A percentile compares a stretch with the other conserved stretches of the same genome.
Conservation (phyloP, 805 yeast species). For the Starmera amethionina region DNA sequence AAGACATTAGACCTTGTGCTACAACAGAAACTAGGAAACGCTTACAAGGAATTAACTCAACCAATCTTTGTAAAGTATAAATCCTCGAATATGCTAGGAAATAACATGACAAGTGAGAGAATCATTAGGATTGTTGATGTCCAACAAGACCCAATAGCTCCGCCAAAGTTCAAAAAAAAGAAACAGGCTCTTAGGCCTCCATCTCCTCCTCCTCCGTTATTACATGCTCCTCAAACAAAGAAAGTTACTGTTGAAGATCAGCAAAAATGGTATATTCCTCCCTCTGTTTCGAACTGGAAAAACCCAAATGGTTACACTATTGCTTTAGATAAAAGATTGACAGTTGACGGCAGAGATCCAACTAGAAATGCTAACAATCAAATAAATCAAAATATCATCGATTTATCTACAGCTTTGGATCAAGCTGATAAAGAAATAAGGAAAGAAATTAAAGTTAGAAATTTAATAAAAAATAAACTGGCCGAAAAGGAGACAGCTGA, state of each 20-base stretch:
- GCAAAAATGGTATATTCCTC: slow-evolving; percentile 78
- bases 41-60: slow-evolving; percentile 18
- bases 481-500: slow-evolving; percentile 40
- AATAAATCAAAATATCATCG: slow-evolving; percentile 48
- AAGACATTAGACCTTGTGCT: slow-evolving; percentile 44
- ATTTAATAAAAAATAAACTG: slow-evolving; percentile 35
- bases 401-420: slow-evolving; percentile 63
- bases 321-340: slow-evolving; percentile 65
- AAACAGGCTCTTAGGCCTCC: slow-evolving; percentile 66
- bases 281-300: slow-evolving; percentile 92
- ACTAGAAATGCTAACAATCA: slow-evolving; percentile 23
- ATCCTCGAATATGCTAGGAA: slow-evolving; percentile 27
- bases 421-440: slow-evolving; percentile 55
- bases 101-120: slow-evolving; percentile 25
- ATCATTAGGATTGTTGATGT: slow-evolving; percentile 57
- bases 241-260: slow-evolving; percentile 62
- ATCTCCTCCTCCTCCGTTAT: slow-evolving; percentile 65
- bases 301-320: slow-evolving; percentile 86
- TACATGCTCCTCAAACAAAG: slow-evolving; percentile 31
- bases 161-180: slow-evolving; percentile 59
- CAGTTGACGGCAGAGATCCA: slow-evolving; percentile 33
- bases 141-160: slow-evolving; percentile 78
- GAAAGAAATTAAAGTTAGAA: slow-evolving; percentile 41
- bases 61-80: slow-evolving; percentile 37
- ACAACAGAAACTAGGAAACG: slow-evolving; percentile 26